phyloP scores from a whole-genome alignment of 2,329 filamentous ascomycete species.

The Epichloe hybrida region DNA sequence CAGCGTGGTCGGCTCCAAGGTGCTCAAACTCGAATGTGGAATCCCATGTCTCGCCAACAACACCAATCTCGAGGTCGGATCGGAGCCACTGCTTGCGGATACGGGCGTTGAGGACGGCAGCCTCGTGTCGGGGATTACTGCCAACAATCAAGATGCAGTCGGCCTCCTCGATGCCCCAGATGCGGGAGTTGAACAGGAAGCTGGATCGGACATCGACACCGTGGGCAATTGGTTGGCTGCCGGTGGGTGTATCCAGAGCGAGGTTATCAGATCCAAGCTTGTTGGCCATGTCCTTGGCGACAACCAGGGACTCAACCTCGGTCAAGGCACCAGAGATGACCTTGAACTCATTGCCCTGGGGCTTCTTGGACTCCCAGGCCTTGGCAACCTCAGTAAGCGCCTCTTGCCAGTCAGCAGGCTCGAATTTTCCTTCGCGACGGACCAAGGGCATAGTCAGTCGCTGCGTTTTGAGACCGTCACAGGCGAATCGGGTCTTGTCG shows the following conservation, averaged over 20 bases:
- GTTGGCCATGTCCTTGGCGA: slow-evolving; percentile 95
- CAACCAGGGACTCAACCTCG: slow-evolving; percentile 86
- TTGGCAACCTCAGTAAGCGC: slow-evolving; percentile 75
- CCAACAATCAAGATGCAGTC: slow-evolving; percentile 86
- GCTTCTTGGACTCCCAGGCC: slow-evolving; percentile 65
- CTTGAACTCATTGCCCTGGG: slow-evolving; percentile 92
- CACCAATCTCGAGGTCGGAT: slow-evolving; percentile 83
- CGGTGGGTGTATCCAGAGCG: slow-evolving; percentile 77
- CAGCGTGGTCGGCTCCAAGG: slow-evolving; percentile 63
- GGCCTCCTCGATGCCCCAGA: slow-evolving; percentile 85
- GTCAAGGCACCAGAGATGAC: slow-evolving; percentile 80
- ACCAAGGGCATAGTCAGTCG: slow-evolving; percentile 85
- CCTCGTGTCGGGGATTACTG: slow-evolving; percentile 91
- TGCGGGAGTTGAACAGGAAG: slow-evolving; percentile 93
- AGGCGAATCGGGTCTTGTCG: slow-evolving; percentile 93
- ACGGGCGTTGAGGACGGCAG: slow-evolving; percentile 85
- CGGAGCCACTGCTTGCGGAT: slow-evolving; percentile 97
- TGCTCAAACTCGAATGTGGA: slow-evolving; percentile 95
- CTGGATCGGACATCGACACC: slow-evolving; percentile 88
- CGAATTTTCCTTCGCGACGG: slow-evolving; percentile 78
- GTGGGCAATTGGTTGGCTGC: slow-evolving; percentile 73
- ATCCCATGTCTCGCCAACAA: slow-evolving; percentile 81
- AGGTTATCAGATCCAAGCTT: slow-evolving; percentile 93
- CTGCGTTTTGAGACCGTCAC: slow-evolving; percentile 93
- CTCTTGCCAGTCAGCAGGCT: slow-evolving; percentile 90